Evolutionary conservation across 768 basidiomycete genomes (phyloP).

Genomic region (Phallus indusiatus): DNA sequence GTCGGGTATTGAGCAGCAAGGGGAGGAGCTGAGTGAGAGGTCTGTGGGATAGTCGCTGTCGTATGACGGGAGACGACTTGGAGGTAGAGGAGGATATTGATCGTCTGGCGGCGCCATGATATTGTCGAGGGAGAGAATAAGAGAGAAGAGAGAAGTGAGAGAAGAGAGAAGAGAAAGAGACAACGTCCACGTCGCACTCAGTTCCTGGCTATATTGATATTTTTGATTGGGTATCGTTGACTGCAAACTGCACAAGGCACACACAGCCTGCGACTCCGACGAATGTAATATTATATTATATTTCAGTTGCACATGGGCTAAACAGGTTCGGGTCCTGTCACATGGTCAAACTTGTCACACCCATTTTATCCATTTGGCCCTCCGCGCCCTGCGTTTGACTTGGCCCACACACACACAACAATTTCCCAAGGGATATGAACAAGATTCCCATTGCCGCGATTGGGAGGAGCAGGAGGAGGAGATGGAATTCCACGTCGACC

Average conservation of each 20-base stretch:
- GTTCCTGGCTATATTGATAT: too few relatives aligned
- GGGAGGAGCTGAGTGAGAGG: conserved; percentile 14
- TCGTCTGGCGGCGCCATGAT: conserved; percentile 8
- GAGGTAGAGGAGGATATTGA: conserved; percentile 4
- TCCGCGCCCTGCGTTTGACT: too few relatives aligned
- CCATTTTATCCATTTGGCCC: too few relatives aligned
- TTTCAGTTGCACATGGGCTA: too few relatives aligned
- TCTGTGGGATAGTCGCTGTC: conserved; percentile 14
- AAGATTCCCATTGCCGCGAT: background rate
- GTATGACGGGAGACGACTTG: conserved; percentile 11
- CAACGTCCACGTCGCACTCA: background rate
- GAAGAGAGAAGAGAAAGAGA: conserved; percentile 7
- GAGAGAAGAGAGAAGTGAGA: conserved; percentile 7
- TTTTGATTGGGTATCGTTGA: too few relatives aligned
- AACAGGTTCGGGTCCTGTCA: too few relatives aligned
- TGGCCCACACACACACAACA: too few relatives aligned
- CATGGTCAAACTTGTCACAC: too few relatives aligned
- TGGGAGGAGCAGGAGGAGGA: conserved; percentile 13
- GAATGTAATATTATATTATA: too few relatives aligned
- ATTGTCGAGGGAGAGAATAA: conserved; percentile 13
- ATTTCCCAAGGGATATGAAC: background rate
- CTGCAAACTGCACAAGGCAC: too few relatives aligned
- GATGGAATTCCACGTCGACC: conserved; percentile 16
- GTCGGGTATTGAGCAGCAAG: conserved; percentile 38
- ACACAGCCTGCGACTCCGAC: too few relatives aligned